A percentile compares a stretch with the other conserved stretches of the same genome.
Evolutionary conservation across 352 stramenopile genomes (phyloP).

Genomic region (Globisporangium yorkense): DNA sequence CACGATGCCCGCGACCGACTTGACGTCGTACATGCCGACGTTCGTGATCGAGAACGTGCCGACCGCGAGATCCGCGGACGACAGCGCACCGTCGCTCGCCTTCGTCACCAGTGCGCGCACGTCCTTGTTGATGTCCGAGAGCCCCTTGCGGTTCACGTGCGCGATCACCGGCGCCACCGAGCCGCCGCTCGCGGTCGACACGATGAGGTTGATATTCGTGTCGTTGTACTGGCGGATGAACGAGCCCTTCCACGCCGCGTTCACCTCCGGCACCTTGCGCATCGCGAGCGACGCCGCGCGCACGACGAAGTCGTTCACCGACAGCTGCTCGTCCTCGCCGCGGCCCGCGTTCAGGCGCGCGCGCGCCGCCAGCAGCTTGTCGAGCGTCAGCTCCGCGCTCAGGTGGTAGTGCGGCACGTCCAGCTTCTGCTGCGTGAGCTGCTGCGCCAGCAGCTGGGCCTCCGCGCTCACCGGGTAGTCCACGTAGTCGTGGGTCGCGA

Average conservation of each 20-base stretch:
- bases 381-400: constrained; percentile 91
- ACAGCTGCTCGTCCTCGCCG: constrained; percentile 89
- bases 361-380: constrained; percentile 87
- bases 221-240: constrained; percentile 95
- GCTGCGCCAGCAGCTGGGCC: constrained; percentile 70
- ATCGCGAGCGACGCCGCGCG: constrained; percentile 94
- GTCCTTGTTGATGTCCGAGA: constrained; percentile 88
- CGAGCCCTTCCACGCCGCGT: constrained; percentile 81
- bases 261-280: constrained; percentile 93
- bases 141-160: constrained; percentile 83
- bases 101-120: constrained; percentile 65
- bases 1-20: constrained; percentile 93
- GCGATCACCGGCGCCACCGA: constrained; percentile 97
- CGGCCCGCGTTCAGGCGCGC: constrained; percentile 91
- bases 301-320: constrained; percentile 98
- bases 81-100: constrained; percentile 33
- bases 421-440: constrained; percentile 91
- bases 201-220: constrained; percentile 92
- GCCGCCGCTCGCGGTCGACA: constrained; percentile 55
- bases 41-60: constrained; percentile 97
- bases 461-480: constrained; percentile 90
- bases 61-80: constrained; percentile 49
- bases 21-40: constrained; percentile 96
- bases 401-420: constrained; percentile 98
- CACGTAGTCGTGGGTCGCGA: constrained; percentile 73